These are phyloP conservation scores for Lepidium sativum DNA, from an alignment of 345 rosid genomes.

Conservation along the genomic window DNA sequence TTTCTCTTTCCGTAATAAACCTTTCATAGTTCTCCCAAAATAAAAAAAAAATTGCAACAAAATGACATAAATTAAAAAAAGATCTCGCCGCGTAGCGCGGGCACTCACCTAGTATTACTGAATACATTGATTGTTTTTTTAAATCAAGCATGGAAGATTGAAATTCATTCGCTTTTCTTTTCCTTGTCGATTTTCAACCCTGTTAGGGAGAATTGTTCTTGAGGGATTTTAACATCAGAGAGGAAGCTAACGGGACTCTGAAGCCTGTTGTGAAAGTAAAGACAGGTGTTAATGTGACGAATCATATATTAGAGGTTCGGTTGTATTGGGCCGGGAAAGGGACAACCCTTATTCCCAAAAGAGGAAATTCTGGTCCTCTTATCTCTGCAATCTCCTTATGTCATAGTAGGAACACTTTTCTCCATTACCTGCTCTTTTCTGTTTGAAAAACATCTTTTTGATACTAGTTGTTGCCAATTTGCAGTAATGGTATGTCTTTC, in stretches of 20 bases:
- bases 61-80: too few species aligned
- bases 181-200: neutral
- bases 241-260: conserved; percentile 35
- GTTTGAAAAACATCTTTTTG: neutral
- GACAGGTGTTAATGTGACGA: conserved; percentile 20
- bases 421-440: neutral
- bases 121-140: neutral
- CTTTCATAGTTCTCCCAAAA: too few species aligned
- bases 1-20: too few species aligned
- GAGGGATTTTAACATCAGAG: conserved; percentile 46
- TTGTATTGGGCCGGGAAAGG: conserved; percentile 55
- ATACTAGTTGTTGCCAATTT: neutral
- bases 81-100: too few species aligned
- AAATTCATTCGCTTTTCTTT: neutral
- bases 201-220: conserved; percentile 14
- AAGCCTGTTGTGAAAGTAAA: conserved; percentile 12
- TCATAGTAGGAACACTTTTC: conserved; percentile 20
- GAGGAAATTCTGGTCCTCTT: conserved; percentile 52
- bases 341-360: conserved; percentile 30
- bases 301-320: conserved; percentile 40
- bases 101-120: too few species aligned
- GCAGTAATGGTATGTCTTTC: neutral
- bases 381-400: conserved; percentile 54
- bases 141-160: neutral
- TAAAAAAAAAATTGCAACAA: too few species aligned